Evolutionary conservation across 1,284 basidiomycete species (phyloP), one percentile per base, ranked within the genome.

Genomic region (Sporisorium scitamineum): DNA sequence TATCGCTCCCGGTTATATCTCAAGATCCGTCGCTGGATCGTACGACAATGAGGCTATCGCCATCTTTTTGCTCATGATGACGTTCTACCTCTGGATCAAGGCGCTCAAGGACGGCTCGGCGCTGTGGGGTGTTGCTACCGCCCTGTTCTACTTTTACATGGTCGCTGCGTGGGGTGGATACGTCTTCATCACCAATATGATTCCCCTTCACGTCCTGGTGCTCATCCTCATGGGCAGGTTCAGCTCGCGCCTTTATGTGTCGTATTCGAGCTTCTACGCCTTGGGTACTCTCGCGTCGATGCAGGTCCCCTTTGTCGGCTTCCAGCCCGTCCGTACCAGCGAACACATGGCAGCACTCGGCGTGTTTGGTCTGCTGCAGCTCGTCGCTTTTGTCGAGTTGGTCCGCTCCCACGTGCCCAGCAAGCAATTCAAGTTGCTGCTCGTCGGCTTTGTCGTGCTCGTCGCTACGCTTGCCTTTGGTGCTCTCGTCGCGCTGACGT

Each of bases 1-100:
- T 66, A 98, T 99, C 73, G 94, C 93, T 2, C 97, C 97, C 0
- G 88, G 89, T 16, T 99, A 99, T 88, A 99, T 99, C 85, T 99
- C 96, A 6, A 93, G 97, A 84, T 97, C 95, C 0, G 97, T 99
- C 58, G 97, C 97, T 4, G 97, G 97, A 47, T 98, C 96, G 16
- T 99, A 99, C 87, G 97, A 99, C 88, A 99, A 99, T 85, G 97
- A 99, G 88, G 97, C 97, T 45, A 99, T 99, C 81, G 97, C 97
- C 78, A 99, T 99, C 87, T 99, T 99, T 89, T 90, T 99, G 73
- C 93, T 99, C 85, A 98, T 99, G 95, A 94, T 94, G 87, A 98
- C 95, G 9, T 99, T 99, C 88, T 99, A 91, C 88, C 90, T 90
- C 70, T 99, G 97, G 97, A 96, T 99, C 87, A 95, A 94, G 85